phyloP scores from a whole-genome alignment of 2,329 filamentous ascomycete genomes.

The Thielaviopsis euricoi region DNA sequence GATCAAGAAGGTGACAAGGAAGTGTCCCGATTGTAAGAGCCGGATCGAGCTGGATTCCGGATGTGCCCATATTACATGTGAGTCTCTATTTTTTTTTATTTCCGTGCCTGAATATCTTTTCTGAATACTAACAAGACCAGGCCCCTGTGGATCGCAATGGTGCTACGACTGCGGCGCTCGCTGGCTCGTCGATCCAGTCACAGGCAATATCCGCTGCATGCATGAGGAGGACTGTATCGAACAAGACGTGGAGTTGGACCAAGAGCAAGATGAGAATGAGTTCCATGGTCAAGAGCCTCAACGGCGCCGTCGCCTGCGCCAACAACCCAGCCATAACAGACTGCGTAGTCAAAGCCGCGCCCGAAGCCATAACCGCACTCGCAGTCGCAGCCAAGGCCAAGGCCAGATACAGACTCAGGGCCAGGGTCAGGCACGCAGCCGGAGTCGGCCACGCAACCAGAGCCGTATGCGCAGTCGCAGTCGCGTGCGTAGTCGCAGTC shows the following conservation, averaged over 20 bases:
- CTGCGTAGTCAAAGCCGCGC: background rate
- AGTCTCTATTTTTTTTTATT: constrained; percentile 12
- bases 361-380: background rate
- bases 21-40: constrained; percentile 22
- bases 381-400: background rate
- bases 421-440: background rate
- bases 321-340: background rate
- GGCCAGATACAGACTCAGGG: background rate
- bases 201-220: constrained; percentile 18
- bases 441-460: background rate
- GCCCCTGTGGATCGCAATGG: background rate
- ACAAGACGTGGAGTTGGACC: background rate
- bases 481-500: too few relatives aligned
- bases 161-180: background rate
- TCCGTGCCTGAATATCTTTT: background rate
- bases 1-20: constrained; percentile 19
- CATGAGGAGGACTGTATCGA: constrained; percentile 19
- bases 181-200: background rate
- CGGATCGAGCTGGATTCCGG: constrained; percentile 21
- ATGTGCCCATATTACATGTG: constrained; percentile 27
- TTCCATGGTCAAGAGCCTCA: background rate
- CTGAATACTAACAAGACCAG: background rate
- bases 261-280: background rate
- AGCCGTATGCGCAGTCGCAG: background rate
- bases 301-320: background rate